Evolutionary conservation across 306 rosid species (phyloP).

Genomic region (Styphnolobium japonicum): DNA sequence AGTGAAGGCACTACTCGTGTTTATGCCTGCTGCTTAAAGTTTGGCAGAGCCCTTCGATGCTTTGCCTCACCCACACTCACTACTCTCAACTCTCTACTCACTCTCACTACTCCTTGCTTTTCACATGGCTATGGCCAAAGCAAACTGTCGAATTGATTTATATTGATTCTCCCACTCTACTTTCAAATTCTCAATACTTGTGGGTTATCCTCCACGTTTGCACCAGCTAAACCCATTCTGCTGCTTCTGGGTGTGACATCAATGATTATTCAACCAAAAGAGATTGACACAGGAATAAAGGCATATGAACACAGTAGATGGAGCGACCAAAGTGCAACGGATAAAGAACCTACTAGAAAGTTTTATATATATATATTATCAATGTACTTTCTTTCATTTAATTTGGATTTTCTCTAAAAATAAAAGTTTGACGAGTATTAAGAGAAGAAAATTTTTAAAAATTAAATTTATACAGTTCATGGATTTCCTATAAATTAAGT

Average conservation of each 20-base stretch:
- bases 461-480: background rate
- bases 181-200: background rate
- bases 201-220: conserved; percentile 37
- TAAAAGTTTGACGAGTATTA: no score
- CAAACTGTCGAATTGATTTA: background rate
- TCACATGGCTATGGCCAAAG: background rate
- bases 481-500: no score
- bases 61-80: background rate
- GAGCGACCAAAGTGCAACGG: background rate
- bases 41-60: background rate
- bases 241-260: conserved; percentile 18
- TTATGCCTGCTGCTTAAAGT: background rate
- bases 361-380: background rate
- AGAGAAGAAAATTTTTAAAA: background rate
- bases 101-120: no score
- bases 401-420: no score
- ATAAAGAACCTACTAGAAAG: background rate
- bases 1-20: background rate
- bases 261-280: conserved; percentile 18
- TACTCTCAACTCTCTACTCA: no score
- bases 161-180: background rate
- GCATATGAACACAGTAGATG: background rate
- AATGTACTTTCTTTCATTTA: background rate
- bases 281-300: background rate
- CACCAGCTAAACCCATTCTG: background rate